Evolutionary conservation across 768 basidiomycete genomes (phyloP).

Genomic region (Psilocybe sp.): DNA sequence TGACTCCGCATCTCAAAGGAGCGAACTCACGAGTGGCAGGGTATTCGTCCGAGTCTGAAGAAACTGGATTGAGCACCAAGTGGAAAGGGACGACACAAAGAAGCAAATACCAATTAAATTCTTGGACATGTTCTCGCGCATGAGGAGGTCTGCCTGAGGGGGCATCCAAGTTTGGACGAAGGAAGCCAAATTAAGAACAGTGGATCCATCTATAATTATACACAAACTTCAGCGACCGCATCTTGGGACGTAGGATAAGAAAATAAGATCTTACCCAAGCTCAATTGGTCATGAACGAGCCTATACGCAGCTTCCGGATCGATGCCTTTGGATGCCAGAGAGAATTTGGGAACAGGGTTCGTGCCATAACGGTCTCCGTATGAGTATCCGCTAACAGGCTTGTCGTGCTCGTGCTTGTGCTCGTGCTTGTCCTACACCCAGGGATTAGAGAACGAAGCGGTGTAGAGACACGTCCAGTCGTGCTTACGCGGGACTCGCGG

Average conservation of each 20-base stretch:
- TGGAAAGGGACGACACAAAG: neutral
- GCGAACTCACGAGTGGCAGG: slow-evolving; percentile 50
- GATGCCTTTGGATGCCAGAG: slow-evolving; percentile 59
- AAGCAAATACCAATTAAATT: slow-evolving; percentile 49
- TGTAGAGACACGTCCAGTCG: slow-evolving; percentile 1
- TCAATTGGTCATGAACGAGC: slow-evolving; percentile 59
- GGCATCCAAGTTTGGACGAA: slow-evolving; percentile 67
- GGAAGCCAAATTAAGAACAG: slow-evolving; percentile 62
- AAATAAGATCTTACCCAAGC: slow-evolving; percentile 43
- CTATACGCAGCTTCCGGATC: slow-evolving; percentile 53
- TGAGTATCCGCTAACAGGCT: slow-evolving; percentile 28
- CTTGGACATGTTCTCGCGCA: slow-evolving; percentile 62
- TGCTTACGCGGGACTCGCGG: slow-evolving; percentile 46
- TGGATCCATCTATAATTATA: slow-evolving; percentile 44
- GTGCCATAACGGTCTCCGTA: slow-evolving; percentile 68
- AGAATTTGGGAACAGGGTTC: slow-evolving; percentile 68
- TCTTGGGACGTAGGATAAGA: neutral
- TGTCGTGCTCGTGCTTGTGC: slow-evolving; percentile 31
- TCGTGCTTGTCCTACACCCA: slow-evolving; percentile 7
- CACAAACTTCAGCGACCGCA: slow-evolving; percentile 6
- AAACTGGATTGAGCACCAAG: neutral
- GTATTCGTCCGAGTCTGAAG: slow-evolving; percentile 55
- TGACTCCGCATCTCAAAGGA: neutral
- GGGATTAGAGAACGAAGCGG: slow-evolving; percentile 1
- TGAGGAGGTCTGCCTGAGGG: slow-evolving; percentile 47